Conservation (phyloP, 805 yeast species). For the Teunomyces kruisii region DNA sequence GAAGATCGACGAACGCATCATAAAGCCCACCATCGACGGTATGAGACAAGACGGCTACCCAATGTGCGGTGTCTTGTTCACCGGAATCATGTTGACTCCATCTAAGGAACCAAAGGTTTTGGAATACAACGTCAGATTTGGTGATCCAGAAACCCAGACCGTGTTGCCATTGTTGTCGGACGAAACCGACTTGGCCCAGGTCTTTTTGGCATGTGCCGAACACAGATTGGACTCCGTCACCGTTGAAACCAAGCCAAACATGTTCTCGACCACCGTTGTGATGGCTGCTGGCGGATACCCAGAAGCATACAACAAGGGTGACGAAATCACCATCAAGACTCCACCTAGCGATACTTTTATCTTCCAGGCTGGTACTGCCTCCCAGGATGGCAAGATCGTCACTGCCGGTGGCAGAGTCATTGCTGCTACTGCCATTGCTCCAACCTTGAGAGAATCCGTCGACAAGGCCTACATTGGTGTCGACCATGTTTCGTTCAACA, state of each 20-base stretch:
- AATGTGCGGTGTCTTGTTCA: slow-evolving; percentile 92
- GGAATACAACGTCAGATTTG: slow-evolving; percentile 97
- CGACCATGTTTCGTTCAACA: slow-evolving; percentile 65
- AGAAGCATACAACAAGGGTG: slow-evolving; percentile 80
- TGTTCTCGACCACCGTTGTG: slow-evolving; percentile 87
- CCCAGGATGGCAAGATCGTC: slow-evolving; percentile 56
- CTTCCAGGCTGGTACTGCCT: slow-evolving; percentile 95
- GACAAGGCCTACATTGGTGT: slow-evolving; percentile 85
- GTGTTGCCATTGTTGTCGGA: slow-evolving; percentile 82
- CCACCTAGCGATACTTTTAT: slow-evolving; percentile 62
- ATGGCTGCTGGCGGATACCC: slow-evolving; percentile 98
- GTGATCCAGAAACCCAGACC: slow-evolving; percentile 99
- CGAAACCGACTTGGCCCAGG: slow-evolving; percentile 89
- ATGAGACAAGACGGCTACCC: slow-evolving; percentile 96
- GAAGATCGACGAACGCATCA: slow-evolving; percentile 69
- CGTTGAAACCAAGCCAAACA: slow-evolving; percentile 51
- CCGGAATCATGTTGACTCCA: slow-evolving; percentile 90
- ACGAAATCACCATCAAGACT: slow-evolving; percentile 61
- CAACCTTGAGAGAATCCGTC: slow-evolving; percentile 75
- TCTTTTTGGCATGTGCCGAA: slow-evolving; percentile 91
- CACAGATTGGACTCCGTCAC: slow-evolving; percentile 85
- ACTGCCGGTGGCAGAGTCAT: slow-evolving; percentile 97
- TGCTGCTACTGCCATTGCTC: slow-evolving; percentile 86
- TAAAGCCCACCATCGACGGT: slow-evolving; percentile 91
- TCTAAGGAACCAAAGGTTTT: slow-evolving; percentile 84